phyloP scores from a whole-genome alignment of 225 moss, liverwort and hornwort species.

The Physcomitrium patens region DNA sequence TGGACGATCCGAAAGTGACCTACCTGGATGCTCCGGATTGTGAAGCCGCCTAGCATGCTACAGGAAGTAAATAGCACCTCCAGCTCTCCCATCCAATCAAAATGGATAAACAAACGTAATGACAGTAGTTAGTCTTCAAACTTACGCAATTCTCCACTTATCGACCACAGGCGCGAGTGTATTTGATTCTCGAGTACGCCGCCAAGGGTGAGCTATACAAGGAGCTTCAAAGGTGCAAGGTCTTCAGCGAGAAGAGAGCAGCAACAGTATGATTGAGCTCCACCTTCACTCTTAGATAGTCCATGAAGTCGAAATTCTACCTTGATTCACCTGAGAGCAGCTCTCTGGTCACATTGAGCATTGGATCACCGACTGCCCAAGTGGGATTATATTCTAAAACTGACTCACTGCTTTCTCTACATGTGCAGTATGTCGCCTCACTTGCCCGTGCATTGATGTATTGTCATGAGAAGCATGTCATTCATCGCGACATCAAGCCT shows the following conservation, averaged over 20 bases:
- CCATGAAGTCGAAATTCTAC: background rate
- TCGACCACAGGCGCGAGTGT: slow-evolving; percentile 54
- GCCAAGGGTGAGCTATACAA: slow-evolving; percentile 77
- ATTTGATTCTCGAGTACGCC: slow-evolving; percentile 72
- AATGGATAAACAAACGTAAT: background rate
- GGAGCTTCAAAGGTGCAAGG: slow-evolving; percentile 68
- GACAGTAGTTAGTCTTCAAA: no score
- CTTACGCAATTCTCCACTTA: no score
- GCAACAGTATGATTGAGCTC: slow-evolving; percentile 42
- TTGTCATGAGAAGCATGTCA: slow-evolving; percentile 79
- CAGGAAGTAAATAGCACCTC: background rate
- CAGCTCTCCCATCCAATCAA: slow-evolving; percentile 20
- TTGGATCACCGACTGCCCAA: no score
- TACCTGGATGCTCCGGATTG: no score
- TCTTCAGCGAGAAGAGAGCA: slow-evolving; percentile 67
- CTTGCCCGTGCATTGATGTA: slow-evolving; percentile 50
- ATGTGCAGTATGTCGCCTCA: slow-evolving; percentile 71
- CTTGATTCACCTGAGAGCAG: background rate
- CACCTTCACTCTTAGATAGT: background rate
- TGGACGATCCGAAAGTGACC: background rate
- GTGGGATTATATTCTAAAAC: no score
- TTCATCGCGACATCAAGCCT: slow-evolving; percentile 77
- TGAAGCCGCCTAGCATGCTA: no score
- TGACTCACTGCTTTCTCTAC: no score
- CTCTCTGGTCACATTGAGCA: fast-evolving